Evolutionary conservation across 306 rosid genomes (phyloP), one percentile per base, ranked within the genome.

Genomic region (Quillaja saponaria): DNA sequence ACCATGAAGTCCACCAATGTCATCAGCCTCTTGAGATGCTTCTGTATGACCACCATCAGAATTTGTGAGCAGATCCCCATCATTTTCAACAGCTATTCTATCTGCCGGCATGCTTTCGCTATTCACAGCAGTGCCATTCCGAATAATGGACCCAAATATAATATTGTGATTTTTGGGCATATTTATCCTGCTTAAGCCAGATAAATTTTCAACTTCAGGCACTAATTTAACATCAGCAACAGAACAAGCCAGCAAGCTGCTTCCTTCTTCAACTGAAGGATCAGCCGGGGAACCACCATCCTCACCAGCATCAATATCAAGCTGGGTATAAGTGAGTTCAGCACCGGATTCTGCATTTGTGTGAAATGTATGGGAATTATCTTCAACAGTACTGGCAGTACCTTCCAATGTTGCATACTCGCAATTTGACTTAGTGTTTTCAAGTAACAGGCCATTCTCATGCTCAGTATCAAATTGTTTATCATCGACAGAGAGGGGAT

Each of bases 121-220:
- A 34, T 31, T 60, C 52, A 37, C 31, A 14, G 20, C 54, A 21
- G 48, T 35, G 56, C 8, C 48, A 12, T 64, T 49, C 49, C 13
- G 45, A 55, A 62, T 12, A 42, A 6, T 63, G 55, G 76, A 47
- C 41, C 73, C 72, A 41, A 75, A 65, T 40, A 20, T 34, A 45
- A 41, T 39, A 34, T 34, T 75, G 50, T 63, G 62, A 38, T 67
- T 71, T 14, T 37, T 41, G 17, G 49, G 39, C 18, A 52, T 19
- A 64, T 55, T 59, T 49, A 68, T 69, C 47, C 61, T 73, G 58
- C 39, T 61, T 13, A 39, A 9, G 54, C 65, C 63, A 25, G 69
- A 46, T 42, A 58, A 35, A 13, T 73, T 40, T 41, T 78, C 71
- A 47, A 42, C 61, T 61, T 70, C 72, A 48, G 67, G 55, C 58